A percentile compares a stretch with the other conserved stretches of the same genome.
These are phyloP conservation scores for Lachnellula hyalina DNA, from an alignment of 2,329 filamentous ascomycete species.

Conservation along the genomic window DNA sequence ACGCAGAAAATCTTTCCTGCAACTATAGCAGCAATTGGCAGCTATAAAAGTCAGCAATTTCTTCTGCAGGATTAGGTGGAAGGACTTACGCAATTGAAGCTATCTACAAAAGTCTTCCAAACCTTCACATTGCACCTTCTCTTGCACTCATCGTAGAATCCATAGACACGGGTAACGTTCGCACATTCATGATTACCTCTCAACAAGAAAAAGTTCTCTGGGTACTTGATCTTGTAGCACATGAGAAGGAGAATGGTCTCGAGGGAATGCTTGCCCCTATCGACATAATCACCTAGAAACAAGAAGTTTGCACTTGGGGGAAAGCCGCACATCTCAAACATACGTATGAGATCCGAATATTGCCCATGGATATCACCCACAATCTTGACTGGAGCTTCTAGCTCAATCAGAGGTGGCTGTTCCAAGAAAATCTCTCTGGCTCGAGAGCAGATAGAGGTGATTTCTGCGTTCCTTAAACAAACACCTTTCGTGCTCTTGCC, in stretches of 20 bases:
- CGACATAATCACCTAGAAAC: slow-evolving; percentile 94
- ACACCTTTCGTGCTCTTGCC: slow-evolving; percentile 98
- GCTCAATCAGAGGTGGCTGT: slow-evolving; percentile 85
- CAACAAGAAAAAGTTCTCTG: slow-evolving; percentile 94
- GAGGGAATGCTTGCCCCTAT: slow-evolving; percentile 90
- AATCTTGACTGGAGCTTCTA: slow-evolving; percentile 94
- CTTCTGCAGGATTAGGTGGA: background rate
- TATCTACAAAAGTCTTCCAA: slow-evolving; percentile 97
- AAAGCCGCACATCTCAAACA: slow-evolving; percentile 99
- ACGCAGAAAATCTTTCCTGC: slow-evolving; percentile 98
- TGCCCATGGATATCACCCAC: slow-evolving; percentile 96
- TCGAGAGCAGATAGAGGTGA: slow-evolving; percentile 85
- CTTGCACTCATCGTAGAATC: slow-evolving; percentile 98
- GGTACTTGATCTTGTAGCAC: slow-evolving; percentile 96
- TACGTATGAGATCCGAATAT: slow-evolving; percentile 90
- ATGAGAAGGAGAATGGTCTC: slow-evolving; percentile 90
- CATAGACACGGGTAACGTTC: slow-evolving; percentile 91
- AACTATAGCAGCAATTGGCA: slow-evolving; percentile 94
- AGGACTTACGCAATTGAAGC: slow-evolving; percentile 67
- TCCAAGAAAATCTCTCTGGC: slow-evolving; percentile 85
- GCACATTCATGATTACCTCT: slow-evolving; percentile 96
- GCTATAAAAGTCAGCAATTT: slow-evolving; percentile 28
- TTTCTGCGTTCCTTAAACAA: slow-evolving; percentile 95
- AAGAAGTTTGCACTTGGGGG: slow-evolving; percentile 88
- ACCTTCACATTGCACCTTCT: slow-evolving; percentile 92